A percentile compares a stretch with the other conserved stretches of the same genome.
Evolutionary conservation across 345 rosid genomes (phyloP).

Genomic region (Sisymbrium irio): DNA sequence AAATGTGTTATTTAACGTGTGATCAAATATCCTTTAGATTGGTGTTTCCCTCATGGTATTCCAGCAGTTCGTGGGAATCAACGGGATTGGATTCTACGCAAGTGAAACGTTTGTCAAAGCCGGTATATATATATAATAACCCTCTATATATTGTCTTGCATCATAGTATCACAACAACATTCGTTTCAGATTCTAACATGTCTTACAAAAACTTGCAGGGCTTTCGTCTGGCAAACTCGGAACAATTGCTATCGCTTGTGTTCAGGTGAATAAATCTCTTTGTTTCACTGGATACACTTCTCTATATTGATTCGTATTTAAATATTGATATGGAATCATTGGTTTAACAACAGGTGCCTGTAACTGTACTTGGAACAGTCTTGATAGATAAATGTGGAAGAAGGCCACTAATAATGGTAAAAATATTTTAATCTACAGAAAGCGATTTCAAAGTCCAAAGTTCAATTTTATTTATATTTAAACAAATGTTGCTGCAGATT

Average conservation of each 20-base stretch:
- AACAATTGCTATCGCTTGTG: slow-evolving; percentile 76
- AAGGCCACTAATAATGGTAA: slow-evolving; percentile 92
- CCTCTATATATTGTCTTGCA: not conserved
- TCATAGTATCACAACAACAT: not conserved
- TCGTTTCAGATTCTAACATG: not conserved
- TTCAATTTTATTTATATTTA: not conserved
- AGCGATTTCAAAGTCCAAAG: not conserved
- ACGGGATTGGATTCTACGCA: slow-evolving; percentile 79
- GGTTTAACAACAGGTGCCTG: slow-evolving; percentile 58
- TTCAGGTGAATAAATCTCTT: slow-evolving; percentile 49
- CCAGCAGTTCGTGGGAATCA: slow-evolving; percentile 85
- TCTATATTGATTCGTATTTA: not conserved
- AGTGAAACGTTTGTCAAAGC: slow-evolving; percentile 84
- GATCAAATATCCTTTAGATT: slow-evolving; percentile 43
- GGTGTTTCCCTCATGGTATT: slow-evolving; percentile 83
- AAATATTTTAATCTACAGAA: not conserved
- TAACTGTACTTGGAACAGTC: slow-evolving; percentile 71
- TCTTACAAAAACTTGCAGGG: too few relatives aligned
- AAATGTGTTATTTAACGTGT: not conserved
- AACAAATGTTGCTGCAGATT: slow-evolving; percentile 37
- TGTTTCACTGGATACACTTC: not conserved
- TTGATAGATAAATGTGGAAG: slow-evolving; percentile 81
- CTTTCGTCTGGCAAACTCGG: slow-evolving; percentile 68
- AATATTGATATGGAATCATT: not conserved
- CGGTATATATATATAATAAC: slow-evolving; percentile 42